Evolutionary conservation across 306 rosid genomes (phyloP), one percentile per base, ranked within the genome.

Genomic region (Pterocarpus santalinus): DNA sequence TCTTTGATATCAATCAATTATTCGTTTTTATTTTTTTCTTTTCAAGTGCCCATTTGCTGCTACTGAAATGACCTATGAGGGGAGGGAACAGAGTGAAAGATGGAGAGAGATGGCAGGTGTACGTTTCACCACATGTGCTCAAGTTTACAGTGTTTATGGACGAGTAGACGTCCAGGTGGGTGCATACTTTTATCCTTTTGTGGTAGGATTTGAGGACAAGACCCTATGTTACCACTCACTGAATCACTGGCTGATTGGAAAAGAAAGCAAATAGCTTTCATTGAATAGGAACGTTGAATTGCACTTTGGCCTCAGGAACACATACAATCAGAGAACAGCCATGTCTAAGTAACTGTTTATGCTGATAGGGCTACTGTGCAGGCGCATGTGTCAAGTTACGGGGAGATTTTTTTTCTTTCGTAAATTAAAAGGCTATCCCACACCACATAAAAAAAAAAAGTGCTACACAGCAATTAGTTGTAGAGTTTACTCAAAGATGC

Each of bases 171-270:
- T 46, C 16, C 16, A 8, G 73, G 67, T 80, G 80, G 49, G 51
- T 65, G 88, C 39, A 82, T 81, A 5, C 70, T 51, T 65, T 51
- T 69, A 85, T 53, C 86, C 89, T 85, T 72, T 81, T 76, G 88
- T 79, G 82, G 85, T 41, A 79, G 79, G 39, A 22, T 77, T 84
- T 76, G 71, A 80, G 87, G 86, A 82, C 75, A 73, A 78, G 90
- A 78, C 86, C 76, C 78, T 57, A 83, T 70, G 65, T 68, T 74
- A 46, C 78, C 64, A 79, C 53, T 82, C 84, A 73, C 89, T 80
- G 81, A 69, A 44, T 73, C 85, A 76, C 70, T 69, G 86, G 88
- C 73, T 85, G 84, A 81, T 85, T 78, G 80, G 86, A 86, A 90
- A 88, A 51, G 15, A 47, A 47, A 47, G 87, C 73, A 78, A 75